Base-by-base conservation (phyloP, 352 stramenopile species). In the Globisporangium megalacanthum region DNA sequence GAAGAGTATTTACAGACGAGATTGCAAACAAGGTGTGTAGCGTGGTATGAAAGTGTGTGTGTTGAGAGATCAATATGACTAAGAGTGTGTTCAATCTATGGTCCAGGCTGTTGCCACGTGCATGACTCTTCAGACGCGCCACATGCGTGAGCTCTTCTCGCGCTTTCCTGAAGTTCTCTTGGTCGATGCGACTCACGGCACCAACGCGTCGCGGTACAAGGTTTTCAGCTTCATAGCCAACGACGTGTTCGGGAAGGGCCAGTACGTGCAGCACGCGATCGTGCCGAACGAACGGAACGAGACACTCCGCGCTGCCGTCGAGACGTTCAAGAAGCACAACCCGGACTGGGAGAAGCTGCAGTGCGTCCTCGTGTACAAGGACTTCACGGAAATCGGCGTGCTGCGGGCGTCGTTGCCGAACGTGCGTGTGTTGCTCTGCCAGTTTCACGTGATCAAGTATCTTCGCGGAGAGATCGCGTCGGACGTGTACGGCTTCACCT, bases 391-490 rank as follows among this genome's bases (percentile, higher is more conserved):
- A 22, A 60, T 62, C 1, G 25, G 1, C 0, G 47, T 59, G 25
- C 35, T 70, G 10, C 55, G 60, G 9, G 15, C n/a, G 6, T 19
- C 11, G 3, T 63, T 77, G 42, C 62, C 62, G 0, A 31, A 56
- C 4, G 62, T 39, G 0, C 44, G 20, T 0, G 17, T 73, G 0
- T 36, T 74, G 0, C 19, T 77, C 0, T 74, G 59, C 29, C 57
- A 74, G 22, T 74, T 71, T 35, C 66, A 70, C 25, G 62, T 68
- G 0, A 47, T 73, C 0, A 71, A 69, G 36, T 65, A 54, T 14
- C 37, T 70, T 0, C 47, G 48, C 8, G 47, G 62, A 22, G 56
- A 63, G 13, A 49, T 75, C 29, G 41, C 50, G 10, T 39, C 41
- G 3, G n/a, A 58, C 2, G 39, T 62, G 0, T 69, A 71, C 48